phyloP scores from a whole-genome alignment of 1,284 basidiomycete species.

The Malassezia sp. region DNA sequence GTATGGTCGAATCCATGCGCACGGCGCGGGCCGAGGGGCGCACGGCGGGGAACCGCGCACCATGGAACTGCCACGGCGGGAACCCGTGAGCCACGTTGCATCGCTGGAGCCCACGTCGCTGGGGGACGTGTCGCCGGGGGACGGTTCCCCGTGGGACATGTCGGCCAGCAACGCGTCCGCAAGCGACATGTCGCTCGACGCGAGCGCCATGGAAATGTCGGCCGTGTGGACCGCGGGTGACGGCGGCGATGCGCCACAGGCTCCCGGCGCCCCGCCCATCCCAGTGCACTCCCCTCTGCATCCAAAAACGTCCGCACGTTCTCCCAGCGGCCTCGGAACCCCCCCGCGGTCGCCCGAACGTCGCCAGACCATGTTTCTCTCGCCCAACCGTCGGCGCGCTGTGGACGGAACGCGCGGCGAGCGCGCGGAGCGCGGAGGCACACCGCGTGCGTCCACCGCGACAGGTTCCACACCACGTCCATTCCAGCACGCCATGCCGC shows the following conservation, averaged over 20 bases:
- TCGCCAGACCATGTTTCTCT: constrained; percentile 13
- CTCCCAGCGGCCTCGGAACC: too few relatives aligned
- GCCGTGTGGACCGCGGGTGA: constrained; percentile 21
- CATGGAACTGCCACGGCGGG: too few relatives aligned
- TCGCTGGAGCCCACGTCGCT: too few relatives aligned
- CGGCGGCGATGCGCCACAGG: too few relatives aligned
- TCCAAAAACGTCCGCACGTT: too few relatives aligned
- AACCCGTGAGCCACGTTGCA: too few relatives aligned
- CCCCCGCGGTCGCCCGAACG: constrained; percentile 15
- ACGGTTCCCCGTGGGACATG: constrained; percentile 13
- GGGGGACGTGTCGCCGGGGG: not conserved
- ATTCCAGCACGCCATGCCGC: not conserved
- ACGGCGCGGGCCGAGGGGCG: too few relatives aligned
- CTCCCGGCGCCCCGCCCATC: too few relatives aligned
- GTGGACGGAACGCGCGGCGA: not conserved
- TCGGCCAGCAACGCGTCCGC: constrained; percentile 6
- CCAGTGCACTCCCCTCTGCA: too few relatives aligned
- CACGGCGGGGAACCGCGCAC: too few relatives aligned
- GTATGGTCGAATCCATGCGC: too few relatives aligned
- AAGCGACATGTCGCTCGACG: too few relatives aligned
- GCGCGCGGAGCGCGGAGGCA: not conserved
- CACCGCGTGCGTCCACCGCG: not conserved
- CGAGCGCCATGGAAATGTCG: constrained; percentile 30
- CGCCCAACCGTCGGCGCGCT: not conserved
- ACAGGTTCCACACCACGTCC: not conserved